Percentiles rank a stretch among this genome's conserved stretches.
phyloP scores from a whole-genome alignment of 2,329 filamentous ascomycete species.

The Microdochium nivale region DNA sequence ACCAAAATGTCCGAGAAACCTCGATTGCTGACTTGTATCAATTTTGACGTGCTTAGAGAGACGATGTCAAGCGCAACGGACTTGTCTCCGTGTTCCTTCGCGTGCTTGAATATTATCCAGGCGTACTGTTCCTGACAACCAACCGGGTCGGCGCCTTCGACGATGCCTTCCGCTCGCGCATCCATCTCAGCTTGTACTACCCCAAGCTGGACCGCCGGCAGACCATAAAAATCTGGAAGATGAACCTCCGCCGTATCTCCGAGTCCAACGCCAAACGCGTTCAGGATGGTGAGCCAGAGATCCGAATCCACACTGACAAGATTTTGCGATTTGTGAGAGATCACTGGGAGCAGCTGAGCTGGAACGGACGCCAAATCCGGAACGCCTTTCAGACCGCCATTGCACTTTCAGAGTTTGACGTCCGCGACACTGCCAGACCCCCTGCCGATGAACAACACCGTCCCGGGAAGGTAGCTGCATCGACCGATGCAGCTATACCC shows the following conservation, averaged over 20 bases:
- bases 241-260: neutral
- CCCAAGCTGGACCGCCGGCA: neutral
- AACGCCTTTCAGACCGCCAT: neutral
- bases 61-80: neutral
- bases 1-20: neutral
- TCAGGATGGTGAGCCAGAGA: neutral
- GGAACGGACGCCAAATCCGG: conserved; percentile 1
- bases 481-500: too few relatives aligned
- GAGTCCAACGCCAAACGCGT: neutral
- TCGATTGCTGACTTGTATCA: neutral
- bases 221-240: neutral
- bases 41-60: neutral
- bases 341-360: neutral
- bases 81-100: neutral
- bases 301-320: neutral
- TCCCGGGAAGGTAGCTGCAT: too few relatives aligned
- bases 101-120: neutral
- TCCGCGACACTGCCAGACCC: neutral
- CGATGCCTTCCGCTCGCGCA: neutral
- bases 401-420: neutral
- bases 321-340: neutral
- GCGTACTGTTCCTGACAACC: neutral
- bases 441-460: too few relatives aligned
- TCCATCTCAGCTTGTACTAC: neutral
- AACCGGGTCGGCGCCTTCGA: neutral